Conservation (phyloP, 2,329 filamentous ascomycete species). For the Xylaria hypoxylon region DNA sequence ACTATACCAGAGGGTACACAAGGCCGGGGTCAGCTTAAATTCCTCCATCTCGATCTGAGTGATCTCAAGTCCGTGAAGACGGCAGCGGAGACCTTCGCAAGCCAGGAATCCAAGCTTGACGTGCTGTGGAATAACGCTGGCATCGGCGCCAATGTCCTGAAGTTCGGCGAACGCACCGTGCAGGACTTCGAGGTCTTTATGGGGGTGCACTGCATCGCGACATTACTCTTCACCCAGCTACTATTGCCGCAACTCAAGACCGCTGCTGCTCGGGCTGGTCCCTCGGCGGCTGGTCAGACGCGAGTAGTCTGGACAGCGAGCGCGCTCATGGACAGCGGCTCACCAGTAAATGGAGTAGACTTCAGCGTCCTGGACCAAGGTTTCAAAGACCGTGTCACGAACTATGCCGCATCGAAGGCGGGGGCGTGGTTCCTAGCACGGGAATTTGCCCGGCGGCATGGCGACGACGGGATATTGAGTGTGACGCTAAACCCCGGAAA, state of each 20-base stretch:
- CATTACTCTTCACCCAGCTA: conserved; percentile 50
- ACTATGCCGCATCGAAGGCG: conserved; percentile 53
- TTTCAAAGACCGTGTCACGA: conserved; percentile 43
- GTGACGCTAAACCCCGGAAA: conserved; percentile 54
- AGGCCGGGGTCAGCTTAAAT: conserved; percentile 38
- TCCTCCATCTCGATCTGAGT: conserved; percentile 39
- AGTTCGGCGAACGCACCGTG: conserved; percentile 40
- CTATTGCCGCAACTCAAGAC: conserved; percentile 52
- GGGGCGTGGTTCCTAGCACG: conserved; percentile 51
- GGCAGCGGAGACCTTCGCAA: conserved; percentile 38
- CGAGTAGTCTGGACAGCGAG: conserved; percentile 48
- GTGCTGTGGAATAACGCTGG: conserved; percentile 45
- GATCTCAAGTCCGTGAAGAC: conserved; percentile 38
- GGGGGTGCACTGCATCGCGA: conserved; percentile 52
- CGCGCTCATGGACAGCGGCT: conserved; percentile 45
- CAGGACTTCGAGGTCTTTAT: conserved; percentile 53
- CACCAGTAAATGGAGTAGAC: conserved; percentile 48
- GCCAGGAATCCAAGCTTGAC: conserved; percentile 40
- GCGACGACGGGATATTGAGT: conserved; percentile 41
- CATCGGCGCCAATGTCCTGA: conserved; percentile 39
- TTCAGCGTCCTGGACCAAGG: conserved; percentile 44
- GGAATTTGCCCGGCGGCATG: conserved; percentile 49
- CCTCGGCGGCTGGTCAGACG: conserved; percentile 37
- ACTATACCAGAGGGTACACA: conserved; percentile 11
- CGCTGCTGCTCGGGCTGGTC: conserved; percentile 39